Evolutionary conservation across 345 rosid species (phyloP), one percentile per base, ranked within the genome.

Genomic region (Citropsis articulata): DNA sequence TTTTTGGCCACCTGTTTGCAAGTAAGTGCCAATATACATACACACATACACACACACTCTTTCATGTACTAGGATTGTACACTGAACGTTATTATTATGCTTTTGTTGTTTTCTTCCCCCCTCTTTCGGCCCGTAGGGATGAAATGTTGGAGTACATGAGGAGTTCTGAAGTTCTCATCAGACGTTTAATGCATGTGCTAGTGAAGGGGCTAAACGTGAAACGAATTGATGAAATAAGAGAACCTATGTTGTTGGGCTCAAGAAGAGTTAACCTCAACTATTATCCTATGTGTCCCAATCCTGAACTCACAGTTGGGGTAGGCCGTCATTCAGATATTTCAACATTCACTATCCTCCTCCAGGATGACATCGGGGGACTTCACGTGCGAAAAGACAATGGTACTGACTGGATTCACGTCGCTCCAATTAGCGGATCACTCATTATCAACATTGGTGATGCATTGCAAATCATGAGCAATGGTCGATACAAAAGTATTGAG

Each of bases 321-420:
- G 84, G 82, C n/a, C 85, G 84, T 16, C 88, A 85, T 75, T 83
- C 86, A 19, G 90, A 87, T 83, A 42, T 42, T 42, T 42, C 88
- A 6, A 62, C 84, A 0, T 78, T 87, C 76, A 87, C 90, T 22
- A 42, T 87, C n/a, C 90, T 87, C 74, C 82, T 85, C 16, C 90
- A 87, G 62, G 88, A 87, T 63, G 85, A 85, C 30, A 73, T 87
- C 18, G 88, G 90, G 5, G 90, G 90, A 2, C 83, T 85, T 18
- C 83, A 87, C 45, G 83, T 87, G 5, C 85, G 84, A 50, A 81
- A 78, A 31, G 61, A 72, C 16, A 80, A 81, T 57, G 83, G 72
- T 2, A 55, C 50, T 13, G 65, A 40, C 65, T 82, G 85, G 82
- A 75, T 78, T n/a, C 77, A 64, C 31, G 80, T 79, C 45, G 60